Percentiles rank a stretch among this genome's conserved stretches.
phyloP scores from a whole-genome alignment of 129 eudicot genomes.

The Silybum marianum region DNA sequence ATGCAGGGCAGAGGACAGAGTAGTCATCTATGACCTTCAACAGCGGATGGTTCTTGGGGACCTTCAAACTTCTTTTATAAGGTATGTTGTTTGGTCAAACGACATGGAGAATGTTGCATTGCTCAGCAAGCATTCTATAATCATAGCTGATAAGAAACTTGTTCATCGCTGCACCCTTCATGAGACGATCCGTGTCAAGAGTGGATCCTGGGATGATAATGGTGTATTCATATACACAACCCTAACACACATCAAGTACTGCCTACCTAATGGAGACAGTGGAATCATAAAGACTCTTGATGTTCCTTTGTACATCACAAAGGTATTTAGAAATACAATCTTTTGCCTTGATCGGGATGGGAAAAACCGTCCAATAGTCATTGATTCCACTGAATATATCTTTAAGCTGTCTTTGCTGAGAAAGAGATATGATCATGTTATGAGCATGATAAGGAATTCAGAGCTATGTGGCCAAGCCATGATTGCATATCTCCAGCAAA shows the following conservation, averaged over 20 bases:
- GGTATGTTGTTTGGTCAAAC: conserved; percentile 58
- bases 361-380: conserved; percentile 48
- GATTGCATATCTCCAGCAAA: conserved; percentile 65
- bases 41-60: conserved; percentile 52
- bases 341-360: conserved; percentile 66
- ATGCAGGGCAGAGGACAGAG: conserved; percentile 61
- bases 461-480: conserved; percentile 65
- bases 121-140: conserved; percentile 52
- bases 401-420: conserved; percentile 46
- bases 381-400: conserved; percentile 53
- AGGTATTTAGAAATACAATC: conserved; percentile 48
- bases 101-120: conserved; percentile 61
- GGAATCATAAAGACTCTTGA: conserved; percentile 58
- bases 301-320: conserved; percentile 48
- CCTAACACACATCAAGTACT: conserved; percentile 56
- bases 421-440: conserved; percentile 57
- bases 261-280: conserved; percentile 57
- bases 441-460: conserved; percentile 56
- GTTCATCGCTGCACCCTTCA: conserved; percentile 59
- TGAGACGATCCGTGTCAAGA: conserved; percentile 61
- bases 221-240: conserved; percentile 58
- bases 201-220: conserved; percentile 60
- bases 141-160: conserved; percentile 53
- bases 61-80: conserved; percentile 47
- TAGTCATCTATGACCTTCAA: conserved; percentile 54